phyloP scores from a whole-genome alignment of 768 basidiomycete genomes.

The Galerina marginata region DNA sequence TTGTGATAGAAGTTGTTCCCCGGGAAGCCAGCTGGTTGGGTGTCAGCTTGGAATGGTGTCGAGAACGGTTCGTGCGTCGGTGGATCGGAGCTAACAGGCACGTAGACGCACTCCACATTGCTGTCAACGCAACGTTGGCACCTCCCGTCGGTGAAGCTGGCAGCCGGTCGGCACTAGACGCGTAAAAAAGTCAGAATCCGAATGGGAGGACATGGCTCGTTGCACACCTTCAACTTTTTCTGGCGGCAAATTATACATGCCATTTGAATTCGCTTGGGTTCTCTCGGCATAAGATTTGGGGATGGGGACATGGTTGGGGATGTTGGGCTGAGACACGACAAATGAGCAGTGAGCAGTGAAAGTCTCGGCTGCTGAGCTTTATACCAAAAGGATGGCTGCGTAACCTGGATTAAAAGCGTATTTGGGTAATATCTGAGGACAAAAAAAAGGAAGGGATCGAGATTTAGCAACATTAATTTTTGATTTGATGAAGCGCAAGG shows the following conservation, averaged over 20 bases:
- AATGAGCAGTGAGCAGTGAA: not conserved
- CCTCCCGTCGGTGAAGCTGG: not conserved
- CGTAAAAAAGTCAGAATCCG: not conserved
- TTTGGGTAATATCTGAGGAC: not conserved
- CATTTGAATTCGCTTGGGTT: conserved; percentile 45
- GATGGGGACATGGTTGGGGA: conserved; percentile 4
- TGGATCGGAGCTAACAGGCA: conserved; percentile 8
- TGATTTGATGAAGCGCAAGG: conserved; percentile 4
- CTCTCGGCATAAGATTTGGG: conserved; percentile 1
- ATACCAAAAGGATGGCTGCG: conserved; percentile 7
- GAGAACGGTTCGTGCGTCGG: not conserved
- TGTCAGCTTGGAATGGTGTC: not conserved
- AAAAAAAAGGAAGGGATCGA: conserved; percentile 9
- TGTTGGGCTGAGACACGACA: not conserved
- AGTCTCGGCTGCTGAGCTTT: not conserved
- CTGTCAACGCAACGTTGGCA: conserved; percentile 10
- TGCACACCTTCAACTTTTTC: conserved; percentile 59
- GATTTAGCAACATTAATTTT: conserved; percentile 8
- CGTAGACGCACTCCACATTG: conserved; percentile 2
- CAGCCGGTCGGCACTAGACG: conserved; percentile 10
- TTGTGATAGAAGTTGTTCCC: too few species aligned
- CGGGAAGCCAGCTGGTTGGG: too few species aligned
- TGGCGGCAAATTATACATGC: conserved; percentile 60
- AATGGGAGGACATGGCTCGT: not conserved
- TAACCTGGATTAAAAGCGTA: conserved; percentile 9